Percentiles rank a stretch among this genome's conserved stretches.
Conservation (phyloP, 305 asterid species). For the Fraxinus sp. region DNA sequence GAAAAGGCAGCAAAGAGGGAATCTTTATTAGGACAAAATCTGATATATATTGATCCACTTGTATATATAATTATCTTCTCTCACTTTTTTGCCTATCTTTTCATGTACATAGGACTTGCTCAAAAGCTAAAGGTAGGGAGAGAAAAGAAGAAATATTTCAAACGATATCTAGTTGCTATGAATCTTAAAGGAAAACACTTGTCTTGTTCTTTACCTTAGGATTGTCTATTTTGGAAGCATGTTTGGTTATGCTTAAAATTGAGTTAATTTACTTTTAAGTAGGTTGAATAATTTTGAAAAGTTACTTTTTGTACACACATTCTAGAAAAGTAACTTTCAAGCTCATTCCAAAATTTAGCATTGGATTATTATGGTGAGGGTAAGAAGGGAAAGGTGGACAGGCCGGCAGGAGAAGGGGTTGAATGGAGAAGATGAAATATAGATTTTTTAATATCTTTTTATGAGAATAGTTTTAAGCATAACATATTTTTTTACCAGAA, state of each 20-base stretch:
- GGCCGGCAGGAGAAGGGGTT: background rate
- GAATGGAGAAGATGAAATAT: background rate
- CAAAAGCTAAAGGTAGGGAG: conserved; percentile 42
- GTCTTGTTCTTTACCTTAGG: conserved; percentile 24
- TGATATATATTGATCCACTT: background rate
- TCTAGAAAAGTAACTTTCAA: background rate
- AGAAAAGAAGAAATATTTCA: conserved; percentile 36
- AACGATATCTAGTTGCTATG: conserved; percentile 24
- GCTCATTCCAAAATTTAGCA: background rate
- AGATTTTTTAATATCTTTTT: background rate
- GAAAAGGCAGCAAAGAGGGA: conserved; percentile 37
- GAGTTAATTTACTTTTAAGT: background rate
- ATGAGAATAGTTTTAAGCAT: background rate
- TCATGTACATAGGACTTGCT: conserved; percentile 38
- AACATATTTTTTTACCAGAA: background rate
- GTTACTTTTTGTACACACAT: background rate
- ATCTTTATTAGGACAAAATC: conserved; percentile 24
- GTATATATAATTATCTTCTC: conserved; percentile 16
- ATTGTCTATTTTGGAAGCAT: background rate
- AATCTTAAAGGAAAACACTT: conserved; percentile 35
- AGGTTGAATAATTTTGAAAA: background rate
- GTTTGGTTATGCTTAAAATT: background rate
- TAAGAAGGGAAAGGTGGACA: background rate
- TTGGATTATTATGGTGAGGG: background rate
- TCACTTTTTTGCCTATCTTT: conserved; percentile 34